These are phyloP conservation scores for Nepenthes alata DNA, from an alignment of 179 eudicot species.

Conservation along the genomic window DNA sequence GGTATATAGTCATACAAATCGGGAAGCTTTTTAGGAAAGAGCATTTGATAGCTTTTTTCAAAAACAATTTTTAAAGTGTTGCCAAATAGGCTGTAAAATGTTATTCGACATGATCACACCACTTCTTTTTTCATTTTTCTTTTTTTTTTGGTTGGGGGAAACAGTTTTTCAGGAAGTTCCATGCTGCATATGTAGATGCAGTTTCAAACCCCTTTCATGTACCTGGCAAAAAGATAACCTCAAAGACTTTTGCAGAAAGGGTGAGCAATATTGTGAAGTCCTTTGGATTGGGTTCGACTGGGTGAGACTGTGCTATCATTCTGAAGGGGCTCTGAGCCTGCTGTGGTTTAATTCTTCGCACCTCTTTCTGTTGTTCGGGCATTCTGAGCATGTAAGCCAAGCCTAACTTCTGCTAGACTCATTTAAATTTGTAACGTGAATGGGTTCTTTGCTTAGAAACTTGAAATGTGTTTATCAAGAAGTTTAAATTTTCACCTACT, in stretches of 20 bases:
- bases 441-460: too few relatives aligned
- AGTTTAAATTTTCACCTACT: too few relatives aligned
- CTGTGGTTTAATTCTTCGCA: background rate
- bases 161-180: constrained; percentile 90
- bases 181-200: constrained; percentile 88
- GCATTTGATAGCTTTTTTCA: too few relatives aligned
- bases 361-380: background rate
- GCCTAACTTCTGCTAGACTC: background rate
- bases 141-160: background rate
- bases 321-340: background rate
- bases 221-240: constrained; percentile 95
- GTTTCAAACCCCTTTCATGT: constrained; percentile 97
- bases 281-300: constrained; percentile 60
- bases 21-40: background rate
- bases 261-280: constrained; percentile 78
- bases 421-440: background rate
- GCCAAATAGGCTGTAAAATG: too few relatives aligned
- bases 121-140: too few relatives aligned
- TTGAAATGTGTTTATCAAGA: too few relatives aligned
- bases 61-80: too few relatives aligned
- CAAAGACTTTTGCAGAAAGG: constrained; percentile 65
- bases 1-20: background rate
- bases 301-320: constrained; percentile 19
- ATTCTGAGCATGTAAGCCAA: background rate
- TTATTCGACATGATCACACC: too few relatives aligned